Conservation (phyloP, 2,329 filamentous ascomycete genomes). For the Ilyonectria sp. region DNA sequence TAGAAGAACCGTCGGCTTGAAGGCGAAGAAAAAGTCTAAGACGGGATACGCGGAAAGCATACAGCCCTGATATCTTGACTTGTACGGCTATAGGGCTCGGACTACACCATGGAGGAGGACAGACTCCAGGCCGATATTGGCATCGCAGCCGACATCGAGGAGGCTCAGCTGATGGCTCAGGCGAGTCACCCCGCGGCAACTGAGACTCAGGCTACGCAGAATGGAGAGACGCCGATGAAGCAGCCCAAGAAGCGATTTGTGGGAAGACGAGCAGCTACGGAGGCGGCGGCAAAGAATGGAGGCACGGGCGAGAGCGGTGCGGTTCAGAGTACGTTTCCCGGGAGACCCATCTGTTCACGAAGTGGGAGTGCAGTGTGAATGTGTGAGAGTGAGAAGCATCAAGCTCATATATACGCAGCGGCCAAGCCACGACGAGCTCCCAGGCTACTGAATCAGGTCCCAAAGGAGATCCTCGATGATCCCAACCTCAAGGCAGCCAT, state of each 20-base stretch:
- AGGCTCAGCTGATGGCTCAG: conserved; percentile 56
- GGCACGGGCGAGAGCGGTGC: conserved; percentile 50
- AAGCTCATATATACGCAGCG: conserved; percentile 62
- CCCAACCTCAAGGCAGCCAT: conserved; percentile 90
- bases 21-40: not conserved
- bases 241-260: conserved; percentile 95
- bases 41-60: not conserved
- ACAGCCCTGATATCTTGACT: not conserved
- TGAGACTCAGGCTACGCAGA: conserved; percentile 42
- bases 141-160: conserved; percentile 76
- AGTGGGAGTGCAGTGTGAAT: conserved; percentile 17
- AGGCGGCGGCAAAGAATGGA: conserved; percentile 66
- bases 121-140: conserved; percentile 79
- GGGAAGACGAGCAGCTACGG: conserved; percentile 81
- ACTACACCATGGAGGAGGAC: conserved; percentile 79
- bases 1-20: conserved; percentile 4
- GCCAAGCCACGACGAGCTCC: conserved; percentile 80
- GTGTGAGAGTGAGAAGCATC: conserved; percentile 17
- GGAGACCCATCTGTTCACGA: not conserved
- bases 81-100: not conserved
- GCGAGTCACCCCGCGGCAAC: conserved; percentile 39
- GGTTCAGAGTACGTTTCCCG: conserved; percentile 65
- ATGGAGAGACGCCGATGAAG: conserved; percentile 66
- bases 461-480: conserved; percentile 88
- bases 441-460: conserved; percentile 91